Evolutionary conservation across 805 yeast genomes (phyloP), one percentile per base, ranked within the genome.

Genomic region (Wickerhamiella occidentalis): DNA sequence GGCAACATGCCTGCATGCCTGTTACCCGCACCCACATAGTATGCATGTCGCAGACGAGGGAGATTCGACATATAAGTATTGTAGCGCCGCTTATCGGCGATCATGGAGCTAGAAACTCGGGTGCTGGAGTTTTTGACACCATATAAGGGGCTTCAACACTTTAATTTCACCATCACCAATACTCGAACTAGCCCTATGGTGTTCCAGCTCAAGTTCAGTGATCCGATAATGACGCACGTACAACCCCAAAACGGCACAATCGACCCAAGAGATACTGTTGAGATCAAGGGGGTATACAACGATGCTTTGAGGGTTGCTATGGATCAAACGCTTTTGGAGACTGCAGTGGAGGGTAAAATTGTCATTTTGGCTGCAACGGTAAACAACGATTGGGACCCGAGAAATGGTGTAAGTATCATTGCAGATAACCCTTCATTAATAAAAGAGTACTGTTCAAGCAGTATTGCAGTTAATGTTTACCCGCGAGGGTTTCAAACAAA

Each of bases 41-140:
- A 33, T 33, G 38, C 19, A 33, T 33, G 38, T 33, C 38, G 38
- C 38, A 33, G 38, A 33, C 38, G 38, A 33, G 19, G 19, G 38
- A 13, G 6, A 33, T 33, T 33, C 38, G 38, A 33, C 38, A 33
- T 33, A 33, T 33, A 33, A 33, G 38, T 33, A n/a, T 33, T 33
- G 19, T 17, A n/a, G 4, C 15, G 18, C 38, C 33, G 13, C 21
- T n/a, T 33, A 5, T 15, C 11, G 15, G 4, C 18, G 19, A 17
- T 33, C 38, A 33, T 33, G 38, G 38, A 33, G 19, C 38, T 33
- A 33, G 38, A 33, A 15, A 33, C 38, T 4, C 38, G 38, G 18
- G 38, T 33, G 4, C 38, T 33, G 19, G 38, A 33, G 38, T 33
- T 33, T 33, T 33, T 33, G 38, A 33, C 38, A 19, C 38, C 38